A percentile compares a stretch with the other conserved stretches of the same genome.
phyloP scores from a whole-genome alignment of 352 stramenopile genomes.

The Phytopythium boreale region DNA sequence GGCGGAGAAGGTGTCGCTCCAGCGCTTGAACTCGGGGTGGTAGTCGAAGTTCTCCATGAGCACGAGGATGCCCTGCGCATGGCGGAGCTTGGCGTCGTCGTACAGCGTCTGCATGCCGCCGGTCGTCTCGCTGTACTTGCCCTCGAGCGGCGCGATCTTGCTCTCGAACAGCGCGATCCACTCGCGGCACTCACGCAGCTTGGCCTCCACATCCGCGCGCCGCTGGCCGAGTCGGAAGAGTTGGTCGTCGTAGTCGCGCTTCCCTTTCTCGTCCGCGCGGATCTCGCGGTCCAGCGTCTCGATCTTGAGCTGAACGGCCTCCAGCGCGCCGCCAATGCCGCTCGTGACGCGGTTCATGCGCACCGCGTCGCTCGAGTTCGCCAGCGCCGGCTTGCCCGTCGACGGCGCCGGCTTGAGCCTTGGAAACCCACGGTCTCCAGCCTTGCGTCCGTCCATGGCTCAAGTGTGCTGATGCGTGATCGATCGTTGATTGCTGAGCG shows the following conservation, averaged over 20 bases:
- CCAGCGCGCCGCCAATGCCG: conserved; percentile 62
- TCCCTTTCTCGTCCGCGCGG: conserved; percentile 71
- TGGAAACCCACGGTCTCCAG: conserved; percentile 20
- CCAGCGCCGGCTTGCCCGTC: conserved; percentile 37
- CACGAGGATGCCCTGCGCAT: conserved; percentile 79
- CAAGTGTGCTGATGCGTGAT: neutral
- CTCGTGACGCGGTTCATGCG: conserved; percentile 76
- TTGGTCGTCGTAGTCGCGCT: conserved; percentile 76
- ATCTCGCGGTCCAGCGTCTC: conserved; percentile 67
- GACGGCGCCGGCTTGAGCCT: conserved; percentile 49
- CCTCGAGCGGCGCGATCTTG: conserved; percentile 69
- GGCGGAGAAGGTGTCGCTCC: conserved; percentile 83
- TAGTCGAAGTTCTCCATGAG: conserved; percentile 90
- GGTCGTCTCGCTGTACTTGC: conserved; percentile 72
- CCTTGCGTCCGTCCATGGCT: neutral
- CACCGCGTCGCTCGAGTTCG: conserved; percentile 37
- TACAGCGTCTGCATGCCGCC: conserved; percentile 78
- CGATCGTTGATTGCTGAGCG: neutral
- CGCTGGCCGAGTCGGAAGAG: conserved; percentile 56
- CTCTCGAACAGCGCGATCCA: conserved; percentile 71
- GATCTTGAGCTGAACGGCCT: conserved; percentile 56
- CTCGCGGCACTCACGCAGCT: conserved; percentile 46
- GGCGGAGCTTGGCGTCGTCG: conserved; percentile 81
- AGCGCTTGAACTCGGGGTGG: conserved; percentile 88
- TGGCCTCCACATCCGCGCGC: conserved; percentile 48